A percentile compares a stretch with the other conserved stretches of the same genome.
Evolutionary conservation across 805 yeast species (phyloP).

Genomic region (Saccharomyces kudriavzevii): DNA sequence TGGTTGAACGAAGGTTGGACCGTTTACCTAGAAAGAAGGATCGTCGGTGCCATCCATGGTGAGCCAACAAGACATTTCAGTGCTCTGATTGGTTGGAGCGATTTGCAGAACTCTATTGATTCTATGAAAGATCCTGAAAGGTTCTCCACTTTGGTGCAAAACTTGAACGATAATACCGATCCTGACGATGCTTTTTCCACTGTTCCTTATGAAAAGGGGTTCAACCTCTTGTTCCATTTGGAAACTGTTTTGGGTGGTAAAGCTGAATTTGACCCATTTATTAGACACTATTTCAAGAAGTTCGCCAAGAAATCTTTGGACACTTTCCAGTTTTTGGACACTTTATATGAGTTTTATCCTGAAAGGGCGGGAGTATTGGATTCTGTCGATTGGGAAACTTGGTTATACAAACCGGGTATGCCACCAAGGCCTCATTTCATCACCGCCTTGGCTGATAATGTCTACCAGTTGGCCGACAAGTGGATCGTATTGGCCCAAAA

Average conservation of each 20-base stretch:
- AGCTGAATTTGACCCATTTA: slow-evolving; percentile 65
- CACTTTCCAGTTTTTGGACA: slow-evolving; percentile 70
- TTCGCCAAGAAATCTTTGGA: slow-evolving; percentile 68
- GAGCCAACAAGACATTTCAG: slow-evolving; percentile 70
- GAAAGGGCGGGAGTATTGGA: slow-evolving; percentile 48
- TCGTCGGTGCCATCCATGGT: slow-evolving; percentile 70
- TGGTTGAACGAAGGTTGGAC: slow-evolving; percentile 98
- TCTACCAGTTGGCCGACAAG: slow-evolving; percentile 52
- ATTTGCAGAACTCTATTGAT: slow-evolving; percentile 55
- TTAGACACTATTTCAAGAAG: slow-evolving; percentile 65
- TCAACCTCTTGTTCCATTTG: slow-evolving; percentile 64
- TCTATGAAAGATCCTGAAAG: slow-evolving; percentile 51
- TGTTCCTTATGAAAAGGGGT: slow-evolving; percentile 90
- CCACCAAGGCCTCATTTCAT: slow-evolving; percentile 84
- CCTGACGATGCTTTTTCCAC: slow-evolving; percentile 86
- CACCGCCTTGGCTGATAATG: slow-evolving; percentile 67
- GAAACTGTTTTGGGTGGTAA: slow-evolving; percentile 63
- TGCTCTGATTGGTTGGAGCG: slow-evolving; percentile 85
- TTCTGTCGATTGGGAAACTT: slow-evolving; percentile 72
- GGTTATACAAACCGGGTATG: slow-evolving; percentile 78
- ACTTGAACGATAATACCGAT: slow-evolving; percentile 60
- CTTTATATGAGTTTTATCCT: slow-evolving; percentile 57
- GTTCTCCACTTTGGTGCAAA: slow-evolving; percentile 60
- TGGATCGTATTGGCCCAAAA: slow-evolving; percentile 45
- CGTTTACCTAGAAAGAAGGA: slow-evolving; percentile 81